Conservation (phyloP, 2,329 filamentous ascomycete species). For the Alternaria consortialis region DNA sequence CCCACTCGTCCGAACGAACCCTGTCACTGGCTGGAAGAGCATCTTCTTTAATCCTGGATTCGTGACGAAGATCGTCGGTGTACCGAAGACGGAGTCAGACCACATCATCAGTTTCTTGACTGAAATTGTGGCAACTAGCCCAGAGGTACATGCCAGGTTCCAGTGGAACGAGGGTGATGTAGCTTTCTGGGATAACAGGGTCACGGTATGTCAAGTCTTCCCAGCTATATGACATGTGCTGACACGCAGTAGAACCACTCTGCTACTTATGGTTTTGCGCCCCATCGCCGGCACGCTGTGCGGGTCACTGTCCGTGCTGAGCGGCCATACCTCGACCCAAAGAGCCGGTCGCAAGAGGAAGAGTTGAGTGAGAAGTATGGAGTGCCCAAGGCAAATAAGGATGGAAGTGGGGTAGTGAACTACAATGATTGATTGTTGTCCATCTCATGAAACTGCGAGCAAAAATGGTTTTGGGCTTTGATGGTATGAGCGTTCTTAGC, state of each 20-base stretch:
- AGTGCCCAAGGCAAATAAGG: conserved; percentile 63
- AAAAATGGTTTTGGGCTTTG: neutral
- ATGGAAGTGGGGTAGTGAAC: conserved; percentile 64
- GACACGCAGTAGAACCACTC: conserved; percentile 57
- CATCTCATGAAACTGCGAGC: rapidly evolving
- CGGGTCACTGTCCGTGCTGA: conserved; percentile 60
- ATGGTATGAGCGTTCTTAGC: conserved; percentile 1
- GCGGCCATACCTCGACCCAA: conserved; percentile 55
- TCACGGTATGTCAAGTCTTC: conserved; percentile 51
- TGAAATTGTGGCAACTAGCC: conserved; percentile 65
- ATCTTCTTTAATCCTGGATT: conserved; percentile 69
- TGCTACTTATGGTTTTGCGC: conserved; percentile 65
- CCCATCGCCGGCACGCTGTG: conserved; percentile 65
- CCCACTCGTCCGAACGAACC: conserved; percentile 67
- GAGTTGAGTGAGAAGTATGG: conserved; percentile 59
- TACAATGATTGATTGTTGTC: conserved; percentile 62
- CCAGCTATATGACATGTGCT: conserved; percentile 2
- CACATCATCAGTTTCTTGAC: conserved; percentile 63
- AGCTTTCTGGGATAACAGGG: conserved; percentile 73
- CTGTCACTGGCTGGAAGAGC: conserved; percentile 69
- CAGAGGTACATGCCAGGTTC: conserved; percentile 74
- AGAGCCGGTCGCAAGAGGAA: conserved; percentile 64
- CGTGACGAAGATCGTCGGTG: conserved; percentile 65
- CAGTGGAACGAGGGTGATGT: conserved; percentile 72
- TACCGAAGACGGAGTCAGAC: conserved; percentile 65